Percentiles rank a stretch among this genome's conserved stretches.
Evolutionary conservation across 805 yeast genomes (phyloP).

Genomic region (Metschnikowia kunwiensis): DNA sequence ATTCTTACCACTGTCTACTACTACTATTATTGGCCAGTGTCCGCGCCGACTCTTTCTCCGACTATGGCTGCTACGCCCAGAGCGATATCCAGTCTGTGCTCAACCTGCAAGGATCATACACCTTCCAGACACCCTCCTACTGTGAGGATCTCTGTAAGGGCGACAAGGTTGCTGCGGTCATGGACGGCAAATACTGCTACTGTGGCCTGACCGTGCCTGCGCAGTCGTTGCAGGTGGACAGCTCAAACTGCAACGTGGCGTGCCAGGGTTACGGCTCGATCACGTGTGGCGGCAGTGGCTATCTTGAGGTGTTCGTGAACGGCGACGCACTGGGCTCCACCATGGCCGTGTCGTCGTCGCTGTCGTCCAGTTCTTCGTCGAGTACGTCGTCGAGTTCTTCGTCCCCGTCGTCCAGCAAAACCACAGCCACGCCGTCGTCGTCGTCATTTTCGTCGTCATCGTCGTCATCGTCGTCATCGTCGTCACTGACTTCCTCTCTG

Average conservation of each 20-base stretch:
- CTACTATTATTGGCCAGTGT: conserved; percentile 8
- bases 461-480: conserved; percentile 12
- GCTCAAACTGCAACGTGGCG: conserved; percentile 20
- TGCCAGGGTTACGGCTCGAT: conserved; percentile 67
- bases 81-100: conserved; percentile 23
- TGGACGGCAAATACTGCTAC: conserved; percentile 56
- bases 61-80: conserved; percentile 17
- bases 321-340: conserved; percentile 23
- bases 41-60: conserved; percentile 10
- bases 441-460: conserved; percentile 10
- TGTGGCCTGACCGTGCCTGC: conserved; percentile 56
- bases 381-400: conserved; percentile 16
- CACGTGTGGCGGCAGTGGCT: conserved; percentile 51
- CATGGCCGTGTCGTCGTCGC: conserved; percentile 13
- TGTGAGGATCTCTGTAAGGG: conserved; percentile 50
- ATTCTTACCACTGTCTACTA: conserved; percentile 16
- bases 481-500: not conserved
- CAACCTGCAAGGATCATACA: conserved; percentile 45
- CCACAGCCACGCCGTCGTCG: conserved; percentile 11
- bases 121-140: conserved; percentile 57
- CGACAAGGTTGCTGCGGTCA: conserved; percentile 31
- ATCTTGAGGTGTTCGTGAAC: conserved; percentile 45
- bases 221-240: conserved; percentile 11
- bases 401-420: conserved; percentile 10
- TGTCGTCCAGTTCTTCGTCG: conserved; percentile 16